Base-by-base conservation (phyloP, 495 filamentous ascomycete species). In the Clavariopsis aquatica region DNA sequence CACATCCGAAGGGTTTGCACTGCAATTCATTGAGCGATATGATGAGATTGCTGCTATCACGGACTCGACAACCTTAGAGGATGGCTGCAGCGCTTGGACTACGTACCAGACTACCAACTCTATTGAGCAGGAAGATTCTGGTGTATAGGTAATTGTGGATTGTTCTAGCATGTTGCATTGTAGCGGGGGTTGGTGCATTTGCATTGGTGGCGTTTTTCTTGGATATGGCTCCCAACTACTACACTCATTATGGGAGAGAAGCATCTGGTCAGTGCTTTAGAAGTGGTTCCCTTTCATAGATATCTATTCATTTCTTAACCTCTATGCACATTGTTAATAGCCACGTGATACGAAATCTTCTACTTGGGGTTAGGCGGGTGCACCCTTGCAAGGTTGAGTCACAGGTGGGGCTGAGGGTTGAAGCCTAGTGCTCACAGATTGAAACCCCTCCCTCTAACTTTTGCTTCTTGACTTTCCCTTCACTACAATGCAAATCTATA, bases 11-110 rank as follows among this genome's bases (percentile, higher is more conserved):
- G 54, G 55, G 1, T 51, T 65, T 46, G 62, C 46, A 4, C 12
- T 65, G 19, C 62, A 65, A 36, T 65, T 65, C 23, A 36, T 57
- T 5, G 62, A 65, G 56, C 43, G 56, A 15, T 27, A 45, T 45
- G 43, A 41, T 24, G 56, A 65, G 23, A 59, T 65, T 49, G 34
- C 52, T 3, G 49, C n/a, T 1, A 49, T 64, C 12, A 57, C 46
- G 8, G 28, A 64, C 31, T 15, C 23, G 1, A 49, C 49, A 3
- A 53, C 24, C 1, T 20, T 62, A 17, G 29, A 27, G 1, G 20
- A 47, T 34, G 52, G 20, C n/a, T 62, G 59, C 29, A 36, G 31
- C 12, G 34, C 29, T 23, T 62, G 59, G 59, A 62, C 15, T n/a
- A 31, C 49, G 15, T 62, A 29, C 19, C 19, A 22, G 47, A 47